Percentiles rank a stretch among this genome's conserved stretches.
Conservation (phyloP, 2,329 filamentous ascomycete species). For the Aschersonia sp. region DNA sequence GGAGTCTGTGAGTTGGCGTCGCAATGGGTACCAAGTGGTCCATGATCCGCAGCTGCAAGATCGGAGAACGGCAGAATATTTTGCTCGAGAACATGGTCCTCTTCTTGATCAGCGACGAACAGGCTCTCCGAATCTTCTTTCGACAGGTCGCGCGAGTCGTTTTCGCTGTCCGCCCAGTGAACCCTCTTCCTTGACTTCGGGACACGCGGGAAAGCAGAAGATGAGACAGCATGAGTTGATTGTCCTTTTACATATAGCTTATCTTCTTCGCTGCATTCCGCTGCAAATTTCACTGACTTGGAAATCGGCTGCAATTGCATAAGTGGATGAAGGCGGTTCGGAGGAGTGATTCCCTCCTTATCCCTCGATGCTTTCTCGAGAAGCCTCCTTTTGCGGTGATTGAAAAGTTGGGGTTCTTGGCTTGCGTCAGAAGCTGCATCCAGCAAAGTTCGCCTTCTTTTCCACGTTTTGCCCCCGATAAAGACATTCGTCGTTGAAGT, state of each 20-base stretch:
- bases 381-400: conserved; percentile 2
- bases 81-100: neutral
- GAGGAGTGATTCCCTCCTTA: conserved; percentile 3
- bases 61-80: neutral
- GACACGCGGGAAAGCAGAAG: neutral
- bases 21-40: neutral
- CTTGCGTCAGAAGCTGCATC: conserved; percentile 25
- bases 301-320: too few relatives aligned
- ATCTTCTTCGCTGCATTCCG: too few relatives aligned
- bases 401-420: conserved; percentile 26
- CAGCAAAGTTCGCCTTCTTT: conserved; percentile 18
- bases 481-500: conserved; percentile 27
- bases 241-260: too few relatives aligned
- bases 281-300: too few relatives aligned
- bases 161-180: conserved; percentile 2
- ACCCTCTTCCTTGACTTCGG: conserved; percentile 1
- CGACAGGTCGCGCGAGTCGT: neutral
- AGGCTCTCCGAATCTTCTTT: conserved; percentile 1
- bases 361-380: conserved; percentile 5
- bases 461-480: conserved; percentile 23
- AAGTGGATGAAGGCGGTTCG: neutral
- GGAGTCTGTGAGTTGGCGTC: neutral
- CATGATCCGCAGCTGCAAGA: neutral
- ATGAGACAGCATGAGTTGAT: too few relatives aligned
- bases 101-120: conserved; percentile 2